Base-by-base conservation (phyloP, 768 basidiomycete genomes). In the Termitomyces bulborhizus region DNA sequence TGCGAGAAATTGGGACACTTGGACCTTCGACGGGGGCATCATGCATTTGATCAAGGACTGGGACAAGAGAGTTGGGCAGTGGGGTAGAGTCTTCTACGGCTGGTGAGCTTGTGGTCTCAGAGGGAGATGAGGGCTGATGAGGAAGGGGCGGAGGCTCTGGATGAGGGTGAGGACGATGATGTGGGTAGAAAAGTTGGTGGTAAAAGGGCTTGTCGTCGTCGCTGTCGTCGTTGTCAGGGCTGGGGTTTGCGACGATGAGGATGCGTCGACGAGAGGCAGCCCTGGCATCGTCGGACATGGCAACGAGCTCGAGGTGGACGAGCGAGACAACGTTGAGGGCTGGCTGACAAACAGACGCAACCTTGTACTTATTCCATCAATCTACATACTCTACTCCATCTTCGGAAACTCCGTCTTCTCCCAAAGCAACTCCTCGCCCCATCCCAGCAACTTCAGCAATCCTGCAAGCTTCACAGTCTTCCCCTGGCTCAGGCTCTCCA, bases 401-500 rank as follows among this genome's bases (percentile, higher is more conserved):
- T 82, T 84, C 7, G 90, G 90, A 73, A 90, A 91, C 44, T 90
- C 90, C 0, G 83, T 86, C 57, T 82, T 80, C 65, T 91, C 89
- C 54, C 79, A 80, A 61, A 96, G 69, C 77, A 87, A 72, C 47
- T 74, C 77, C 73, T 96, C 93, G 0, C 92, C 94, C 93, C 94
- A 98, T 45, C 81, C 83, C 62, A 95, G 75, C 62, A 97, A 74
- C 71, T 88, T 85, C 69, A 98, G 70, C 66, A 98, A 67, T 16
- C 84, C 85, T 29, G 87, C 82, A 49, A 98, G 72, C 71, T 96
- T 97, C 54, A 95, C 91, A 67, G 96, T 91, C 67, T 88, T 89
- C 0, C 93, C 93, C 64, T 98, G 92, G 61, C 93, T 90, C 58
- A 93, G 76, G 64, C 88, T 90, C 64, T 94, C 91, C 66, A 99